A percentile compares a stretch with the other conserved stretches of the same genome.
These are phyloP conservation scores for Nothopassalora personata DNA, from an alignment of 2,329 filamentous ascomycete genomes.

Conservation along the genomic window DNA sequence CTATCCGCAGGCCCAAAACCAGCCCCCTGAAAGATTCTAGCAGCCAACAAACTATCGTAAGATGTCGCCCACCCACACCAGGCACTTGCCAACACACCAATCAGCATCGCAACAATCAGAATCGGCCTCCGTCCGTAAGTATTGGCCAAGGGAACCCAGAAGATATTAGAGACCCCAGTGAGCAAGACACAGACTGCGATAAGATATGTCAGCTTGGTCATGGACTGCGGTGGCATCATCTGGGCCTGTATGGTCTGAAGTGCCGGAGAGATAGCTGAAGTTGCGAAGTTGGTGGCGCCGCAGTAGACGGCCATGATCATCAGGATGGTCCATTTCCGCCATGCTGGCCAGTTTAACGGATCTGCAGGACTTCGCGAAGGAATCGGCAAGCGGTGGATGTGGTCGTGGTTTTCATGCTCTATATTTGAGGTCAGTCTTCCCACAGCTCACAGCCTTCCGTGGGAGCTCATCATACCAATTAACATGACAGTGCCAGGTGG, in stretches of 20 bases:
- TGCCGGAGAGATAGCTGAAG: slow-evolving; percentile 33
- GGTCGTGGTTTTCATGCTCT: slow-evolving; percentile 33
- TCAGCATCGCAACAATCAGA: slow-evolving; percentile 33
- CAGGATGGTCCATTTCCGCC: slow-evolving; percentile 35
- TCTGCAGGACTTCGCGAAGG: slow-evolving; percentile 38
- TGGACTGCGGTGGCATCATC: slow-evolving; percentile 29
- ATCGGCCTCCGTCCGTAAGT: slow-evolving; percentile 38
- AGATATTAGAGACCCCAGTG: slow-evolving; percentile 36
- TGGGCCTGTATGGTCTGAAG: slow-evolving; percentile 26
- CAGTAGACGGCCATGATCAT: slow-evolving; percentile 36
- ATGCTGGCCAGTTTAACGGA: slow-evolving; percentile 37
- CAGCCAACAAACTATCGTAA: slow-evolving; percentile 36
- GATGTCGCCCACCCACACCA: slow-evolving; percentile 38
- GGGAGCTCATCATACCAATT: slow-evolving; percentile 29
- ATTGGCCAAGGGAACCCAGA: slow-evolving; percentile 40
- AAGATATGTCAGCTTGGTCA: slow-evolving; percentile 34
- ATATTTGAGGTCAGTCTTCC: not conserved
- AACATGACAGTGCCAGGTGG: slow-evolving; percentile 37
- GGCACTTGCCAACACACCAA: slow-evolving; percentile 33
- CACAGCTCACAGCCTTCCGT: not conserved
- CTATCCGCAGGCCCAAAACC: slow-evolving; percentile 36
- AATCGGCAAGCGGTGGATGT: slow-evolving; percentile 35
- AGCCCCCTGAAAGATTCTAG: slow-evolving; percentile 36
- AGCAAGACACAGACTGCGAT: slow-evolving; percentile 38
- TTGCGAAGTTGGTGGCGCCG: slow-evolving; percentile 36